These are phyloP conservation scores for Hyaloscypha finlandica DNA, from an alignment of 495 filamentous ascomycete genomes.

Conservation along the genomic window DNA sequence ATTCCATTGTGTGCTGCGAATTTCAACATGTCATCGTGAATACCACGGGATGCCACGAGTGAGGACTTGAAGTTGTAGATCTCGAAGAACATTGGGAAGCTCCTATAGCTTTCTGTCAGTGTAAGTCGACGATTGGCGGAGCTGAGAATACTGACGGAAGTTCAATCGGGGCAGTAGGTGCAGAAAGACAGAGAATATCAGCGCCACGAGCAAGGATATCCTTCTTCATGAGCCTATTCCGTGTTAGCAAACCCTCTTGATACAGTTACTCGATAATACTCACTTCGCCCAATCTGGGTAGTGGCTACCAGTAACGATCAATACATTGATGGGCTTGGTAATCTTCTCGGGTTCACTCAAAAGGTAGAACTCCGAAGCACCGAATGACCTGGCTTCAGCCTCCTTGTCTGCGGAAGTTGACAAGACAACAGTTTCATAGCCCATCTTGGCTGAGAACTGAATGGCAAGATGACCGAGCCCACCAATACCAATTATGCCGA, in stretches of 20 bases:
- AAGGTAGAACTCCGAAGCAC: conserved; percentile 47
- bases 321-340: conserved; percentile 32
- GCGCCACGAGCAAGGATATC: conserved; percentile 33
- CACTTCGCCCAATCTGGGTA: conserved; percentile 42
- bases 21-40: conserved; percentile 24
- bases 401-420: conserved; percentile 56
- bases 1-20: conserved; percentile 25
- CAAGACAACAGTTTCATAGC: conserved; percentile 61
- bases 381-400: conserved; percentile 53
- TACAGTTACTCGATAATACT: conserved; percentile 10
- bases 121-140: not conserved
- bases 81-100: conserved; percentile 35
- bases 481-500: conserved; percentile 61
- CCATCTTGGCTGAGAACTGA: conserved; percentile 61
- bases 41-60: conserved; percentile 32
- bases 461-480: conserved; percentile 64
- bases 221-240: conserved; percentile 29
- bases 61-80: conserved; percentile 38
- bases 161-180: conserved; percentile 30
- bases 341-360: conserved; percentile 24
- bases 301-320: conserved; percentile 38
- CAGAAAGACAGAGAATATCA: conserved; percentile 35
- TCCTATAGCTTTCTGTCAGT: not conserved
- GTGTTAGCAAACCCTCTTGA: not conserved
- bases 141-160: conserved; percentile 32